Conservation (phyloP, 495 filamentous ascomycete species). For the Penicillium coprophilum region DNA sequence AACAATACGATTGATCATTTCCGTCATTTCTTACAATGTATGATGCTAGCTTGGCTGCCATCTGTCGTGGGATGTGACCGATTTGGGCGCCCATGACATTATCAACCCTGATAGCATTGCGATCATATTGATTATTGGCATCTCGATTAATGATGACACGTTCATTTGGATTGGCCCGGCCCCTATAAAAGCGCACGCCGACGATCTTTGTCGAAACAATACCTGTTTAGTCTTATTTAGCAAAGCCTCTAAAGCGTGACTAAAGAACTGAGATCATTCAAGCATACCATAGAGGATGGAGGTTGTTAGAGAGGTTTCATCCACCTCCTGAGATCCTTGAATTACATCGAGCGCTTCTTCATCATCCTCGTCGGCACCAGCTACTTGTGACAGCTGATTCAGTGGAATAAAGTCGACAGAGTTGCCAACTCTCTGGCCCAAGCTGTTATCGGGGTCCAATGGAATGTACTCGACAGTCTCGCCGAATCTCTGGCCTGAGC, state of each 20-base stretch:
- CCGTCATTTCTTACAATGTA: conserved; percentile 56
- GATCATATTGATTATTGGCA: conserved; percentile 69
- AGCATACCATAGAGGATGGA: conserved; percentile 53
- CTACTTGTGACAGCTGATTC: conserved; percentile 33
- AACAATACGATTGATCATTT: not conserved
- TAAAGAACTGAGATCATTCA: not conserved
- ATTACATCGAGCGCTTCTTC: conserved; percentile 35
- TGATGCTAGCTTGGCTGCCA: conserved; percentile 69
- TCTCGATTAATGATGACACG: conserved; percentile 67
- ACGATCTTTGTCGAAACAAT: conserved; percentile 66
- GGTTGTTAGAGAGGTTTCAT: conserved; percentile 41
- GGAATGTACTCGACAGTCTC: conserved; percentile 39
- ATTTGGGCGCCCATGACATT: conserved; percentile 80
- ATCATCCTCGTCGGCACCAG: conserved; percentile 39
- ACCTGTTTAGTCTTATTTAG: conserved; percentile 26
- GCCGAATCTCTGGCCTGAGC: conserved; percentile 33
- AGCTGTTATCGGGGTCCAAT: conserved; percentile 25
- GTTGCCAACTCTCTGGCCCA: conserved; percentile 38
- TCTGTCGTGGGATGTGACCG: conserved; percentile 68
- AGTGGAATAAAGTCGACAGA: conserved; percentile 37
- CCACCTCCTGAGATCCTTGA: conserved; percentile 38
- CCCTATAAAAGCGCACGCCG: conserved; percentile 75
- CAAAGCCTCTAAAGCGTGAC: no score
- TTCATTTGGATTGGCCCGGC: conserved; percentile 69
- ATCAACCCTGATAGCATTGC: conserved; percentile 75